Evolutionary conservation across 1,284 basidiomycete genomes (phyloP).

Genomic region (Heimioporus punctisporus): DNA sequence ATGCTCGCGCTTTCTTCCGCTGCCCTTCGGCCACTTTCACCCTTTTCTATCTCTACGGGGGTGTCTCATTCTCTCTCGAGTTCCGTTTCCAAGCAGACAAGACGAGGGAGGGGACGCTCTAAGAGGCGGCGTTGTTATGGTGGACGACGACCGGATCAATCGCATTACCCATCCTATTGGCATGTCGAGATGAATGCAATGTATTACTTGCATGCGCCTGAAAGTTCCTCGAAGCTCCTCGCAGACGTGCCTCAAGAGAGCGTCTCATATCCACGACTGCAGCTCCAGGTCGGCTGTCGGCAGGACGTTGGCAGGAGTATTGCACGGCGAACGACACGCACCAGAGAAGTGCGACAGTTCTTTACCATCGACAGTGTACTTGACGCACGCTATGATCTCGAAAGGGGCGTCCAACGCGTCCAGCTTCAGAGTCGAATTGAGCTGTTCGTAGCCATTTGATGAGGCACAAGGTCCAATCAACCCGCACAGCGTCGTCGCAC

Average conservation of each 20-base stretch:
- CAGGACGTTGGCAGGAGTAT: slow-evolving; percentile 3
- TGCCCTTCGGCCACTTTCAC: slow-evolving; percentile 83
- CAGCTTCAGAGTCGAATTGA: slow-evolving; percentile 98
- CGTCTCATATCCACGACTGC: slow-evolving; percentile 85
- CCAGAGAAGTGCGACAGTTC: slow-evolving; percentile 90
- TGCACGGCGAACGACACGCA: slow-evolving; percentile 26
- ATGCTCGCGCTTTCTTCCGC: slow-evolving; percentile 72
- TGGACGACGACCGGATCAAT: slow-evolving; percentile 36
- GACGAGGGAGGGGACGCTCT: slow-evolving; percentile 32
- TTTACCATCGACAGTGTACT: slow-evolving; percentile 81
- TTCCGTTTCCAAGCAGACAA: slow-evolving; percentile 49
- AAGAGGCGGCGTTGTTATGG: slow-evolving; percentile 30
- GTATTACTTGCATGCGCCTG: slow-evolving; percentile 87
- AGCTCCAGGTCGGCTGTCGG: slow-evolving; percentile 81
- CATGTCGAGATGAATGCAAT: slow-evolving; percentile 86
- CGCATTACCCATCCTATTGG: slow-evolving; percentile 73
- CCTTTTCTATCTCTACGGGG: slow-evolving; percentile 68
- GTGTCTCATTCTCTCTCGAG: slow-evolving; percentile 69
- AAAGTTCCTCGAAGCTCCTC: slow-evolving; percentile 75
- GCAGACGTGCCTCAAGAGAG: slow-evolving; percentile 83
- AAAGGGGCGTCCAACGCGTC: slow-evolving; percentile 88
- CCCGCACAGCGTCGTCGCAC: slow-evolving; percentile 95
- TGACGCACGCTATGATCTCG: slow-evolving; percentile 90
- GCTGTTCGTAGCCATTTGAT: slow-evolving; percentile 96
- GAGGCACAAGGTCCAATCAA: slow-evolving; percentile 93